Evolutionary conservation across 2,329 filamentous ascomycete genomes (phyloP).

Genomic region (Macrophomina tecta): DNA sequence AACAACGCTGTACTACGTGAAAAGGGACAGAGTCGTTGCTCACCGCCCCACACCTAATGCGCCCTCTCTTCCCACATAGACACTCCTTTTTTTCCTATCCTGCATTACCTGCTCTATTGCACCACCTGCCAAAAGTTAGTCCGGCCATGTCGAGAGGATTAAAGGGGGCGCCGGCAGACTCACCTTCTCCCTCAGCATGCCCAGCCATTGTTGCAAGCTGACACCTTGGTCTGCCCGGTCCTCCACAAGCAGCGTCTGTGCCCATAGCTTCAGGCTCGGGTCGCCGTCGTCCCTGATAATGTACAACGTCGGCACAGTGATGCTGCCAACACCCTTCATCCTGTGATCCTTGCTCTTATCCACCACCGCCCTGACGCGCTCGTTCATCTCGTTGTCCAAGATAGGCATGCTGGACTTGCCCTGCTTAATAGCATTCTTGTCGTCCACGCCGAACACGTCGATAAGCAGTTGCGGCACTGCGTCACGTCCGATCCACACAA

Average conservation of each 20-base stretch:
- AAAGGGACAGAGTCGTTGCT: conserved; percentile 15
- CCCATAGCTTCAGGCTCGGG: conserved; percentile 93
- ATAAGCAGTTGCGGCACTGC: conserved; percentile 85
- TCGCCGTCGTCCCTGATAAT: conserved; percentile 95
- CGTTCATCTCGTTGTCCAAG: conserved; percentile 95
- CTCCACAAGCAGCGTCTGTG: conserved; percentile 92
- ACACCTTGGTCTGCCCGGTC: conserved; percentile 93
- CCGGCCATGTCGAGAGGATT: conserved; percentile 28
- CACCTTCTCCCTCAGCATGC: conserved; percentile 92
- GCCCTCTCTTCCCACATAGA: conserved; percentile 6
- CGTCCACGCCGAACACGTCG: conserved; percentile 89
- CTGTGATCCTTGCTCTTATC: conserved; percentile 91
- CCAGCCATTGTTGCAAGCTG: conserved; percentile 93
- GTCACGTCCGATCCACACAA: conserved; percentile 94
- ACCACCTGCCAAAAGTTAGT: conserved; percentile 38
- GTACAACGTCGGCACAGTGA: conserved; percentile 90
- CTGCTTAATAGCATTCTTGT: conserved; percentile 83
- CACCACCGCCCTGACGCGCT: conserved; percentile 86
- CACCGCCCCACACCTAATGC: conserved; percentile 21
- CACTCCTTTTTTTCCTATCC: conserved; percentile 18
- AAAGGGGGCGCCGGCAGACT: conserved; percentile 37
- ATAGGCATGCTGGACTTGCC: conserved; percentile 88
- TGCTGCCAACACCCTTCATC: conserved; percentile 87
- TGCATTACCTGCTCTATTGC: conserved; percentile 37
- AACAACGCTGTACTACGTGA: conserved; percentile 29